Evolutionary conservation across 2,329 filamentous ascomycete species (phyloP).

Genomic region (Neofusicoccum sp.): DNA sequence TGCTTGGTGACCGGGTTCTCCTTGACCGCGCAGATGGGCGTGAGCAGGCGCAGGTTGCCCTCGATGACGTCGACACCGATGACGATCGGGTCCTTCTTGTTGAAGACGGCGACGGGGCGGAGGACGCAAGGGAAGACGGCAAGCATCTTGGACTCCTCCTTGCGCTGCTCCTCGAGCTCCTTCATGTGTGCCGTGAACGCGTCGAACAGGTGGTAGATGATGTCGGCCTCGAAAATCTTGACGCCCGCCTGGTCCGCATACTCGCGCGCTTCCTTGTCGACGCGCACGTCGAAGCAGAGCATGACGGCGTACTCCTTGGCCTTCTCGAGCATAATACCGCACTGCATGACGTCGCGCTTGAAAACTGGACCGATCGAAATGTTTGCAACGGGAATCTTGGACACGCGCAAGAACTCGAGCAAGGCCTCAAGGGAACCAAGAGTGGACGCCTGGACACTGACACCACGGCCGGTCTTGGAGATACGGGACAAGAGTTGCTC

Average conservation of each 20-base stretch:
- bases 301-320: constrained; percentile 94
- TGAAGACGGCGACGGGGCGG: constrained; percentile 88
- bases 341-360: constrained; percentile 96
- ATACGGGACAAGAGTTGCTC: constrained; percentile 88
- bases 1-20: constrained; percentile 72
- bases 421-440: constrained; percentile 94
- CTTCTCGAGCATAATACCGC: constrained; percentile 93
- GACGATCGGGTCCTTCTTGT: constrained; percentile 95
- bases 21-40: constrained; percentile 85
- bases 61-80: constrained; percentile 95
- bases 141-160: constrained; percentile 92
- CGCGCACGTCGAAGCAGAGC: constrained; percentile 99
- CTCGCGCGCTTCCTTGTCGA: constrained; percentile 89
- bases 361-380: constrained; percentile 97
- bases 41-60: constrained; percentile 80
- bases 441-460: constrained; percentile 95
- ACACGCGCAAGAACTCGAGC: constrained; percentile 90
- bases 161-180: constrained; percentile 81
- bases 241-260: constrained; percentile 94
- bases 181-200: constrained; percentile 94
- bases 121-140: constrained; percentile 97
- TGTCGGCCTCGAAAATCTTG: constrained; percentile 97
- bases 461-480: constrained; percentile 87
- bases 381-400: constrained; percentile 96
- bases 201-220: constrained; percentile 98